Conservation (phyloP, 2,329 filamentous ascomycete species). For the Diaporthe destruens region DNA sequence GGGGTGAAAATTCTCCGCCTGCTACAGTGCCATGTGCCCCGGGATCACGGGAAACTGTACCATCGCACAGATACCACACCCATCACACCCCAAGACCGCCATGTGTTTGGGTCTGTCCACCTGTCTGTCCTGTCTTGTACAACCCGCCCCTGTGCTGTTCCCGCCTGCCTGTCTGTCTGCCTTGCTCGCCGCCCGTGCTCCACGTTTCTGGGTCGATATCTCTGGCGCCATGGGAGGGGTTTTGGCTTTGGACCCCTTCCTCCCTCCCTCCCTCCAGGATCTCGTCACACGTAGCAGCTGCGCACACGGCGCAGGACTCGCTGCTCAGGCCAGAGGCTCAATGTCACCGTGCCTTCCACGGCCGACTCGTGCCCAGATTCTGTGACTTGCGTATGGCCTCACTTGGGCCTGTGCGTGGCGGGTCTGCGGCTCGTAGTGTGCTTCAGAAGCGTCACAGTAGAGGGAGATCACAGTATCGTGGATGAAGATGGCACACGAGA, state of each 20-base stretch:
- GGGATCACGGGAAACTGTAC: constrained; percentile 31
- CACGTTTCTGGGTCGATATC: background rate
- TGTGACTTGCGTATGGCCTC: constrained; percentile 6
- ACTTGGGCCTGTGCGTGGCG: background rate
- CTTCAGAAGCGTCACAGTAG: constrained; percentile 17
- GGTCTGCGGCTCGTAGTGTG: background rate
- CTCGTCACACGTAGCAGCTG: constrained; percentile 28
- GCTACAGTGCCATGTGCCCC: constrained; percentile 30
- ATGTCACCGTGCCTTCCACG: constrained; percentile 9
- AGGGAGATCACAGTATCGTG: background rate
- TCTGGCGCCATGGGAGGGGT: background rate
- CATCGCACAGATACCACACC: constrained; percentile 27
- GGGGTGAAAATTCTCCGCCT: constrained; percentile 31
- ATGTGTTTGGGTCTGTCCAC: background rate
- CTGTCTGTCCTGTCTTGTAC: background rate
- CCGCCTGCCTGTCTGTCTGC: constrained; percentile 3
- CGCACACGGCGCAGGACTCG: background rate
- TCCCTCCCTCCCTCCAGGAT: background rate
- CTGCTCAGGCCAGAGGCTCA: background rate
- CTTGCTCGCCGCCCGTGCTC: background rate
- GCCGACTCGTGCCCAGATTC: background rate
- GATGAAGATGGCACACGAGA: no score
- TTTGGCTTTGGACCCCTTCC: background rate
- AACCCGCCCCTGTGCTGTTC: background rate
- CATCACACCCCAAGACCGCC: background rate